Conservation (phyloP, 768 basidiomycete genomes). For the Wakefieldia striispora region DNA sequence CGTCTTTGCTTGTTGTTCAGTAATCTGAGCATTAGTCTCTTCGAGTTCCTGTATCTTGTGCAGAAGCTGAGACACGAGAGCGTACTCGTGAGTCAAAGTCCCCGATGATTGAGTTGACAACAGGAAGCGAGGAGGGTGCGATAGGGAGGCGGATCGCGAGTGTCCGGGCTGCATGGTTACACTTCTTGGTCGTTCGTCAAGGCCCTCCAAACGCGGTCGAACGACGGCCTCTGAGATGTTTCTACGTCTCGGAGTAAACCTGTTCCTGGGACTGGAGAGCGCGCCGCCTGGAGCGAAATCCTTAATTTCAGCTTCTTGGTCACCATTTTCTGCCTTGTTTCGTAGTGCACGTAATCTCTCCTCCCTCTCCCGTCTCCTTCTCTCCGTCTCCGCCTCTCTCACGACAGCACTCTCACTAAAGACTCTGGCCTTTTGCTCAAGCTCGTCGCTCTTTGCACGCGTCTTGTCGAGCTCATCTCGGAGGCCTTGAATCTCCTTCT, state of each 20-base stretch:
- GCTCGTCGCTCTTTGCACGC: constrained; percentile 65
- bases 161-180: constrained; percentile 18
- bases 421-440: constrained; percentile 62
- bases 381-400: constrained; percentile 31
- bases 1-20: constrained; percentile 62
- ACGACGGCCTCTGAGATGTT: constrained; percentile 28
- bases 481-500: constrained; percentile 76
- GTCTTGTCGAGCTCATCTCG: constrained; percentile 75
- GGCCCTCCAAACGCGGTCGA: constrained; percentile 6
- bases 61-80: constrained; percentile 68
- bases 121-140: constrained; percentile 16
- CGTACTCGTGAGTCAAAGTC: constrained; percentile 38
- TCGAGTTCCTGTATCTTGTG: constrained; percentile 77
- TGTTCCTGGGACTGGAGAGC: constrained; percentile 28
- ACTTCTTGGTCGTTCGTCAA: constrained; percentile 18
- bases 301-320: constrained; percentile 35
- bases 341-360: constrained; percentile 54
- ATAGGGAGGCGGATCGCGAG: constrained; percentile 27
- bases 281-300: constrained; percentile 65
- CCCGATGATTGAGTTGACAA: constrained; percentile 11
- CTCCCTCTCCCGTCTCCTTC: constrained; percentile 40
- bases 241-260: constrained; percentile 24
- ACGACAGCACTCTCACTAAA: constrained; percentile 26
- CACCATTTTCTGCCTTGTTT: constrained; percentile 33
- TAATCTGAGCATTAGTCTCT: constrained; percentile 65